Percentiles rank a stretch among this genome's conserved stretches.
These are phyloP conservation scores for Phaeoacremonium minimum DNA, from an alignment of 2,329 filamentous ascomycete genomes.

Conservation along the genomic window DNA sequence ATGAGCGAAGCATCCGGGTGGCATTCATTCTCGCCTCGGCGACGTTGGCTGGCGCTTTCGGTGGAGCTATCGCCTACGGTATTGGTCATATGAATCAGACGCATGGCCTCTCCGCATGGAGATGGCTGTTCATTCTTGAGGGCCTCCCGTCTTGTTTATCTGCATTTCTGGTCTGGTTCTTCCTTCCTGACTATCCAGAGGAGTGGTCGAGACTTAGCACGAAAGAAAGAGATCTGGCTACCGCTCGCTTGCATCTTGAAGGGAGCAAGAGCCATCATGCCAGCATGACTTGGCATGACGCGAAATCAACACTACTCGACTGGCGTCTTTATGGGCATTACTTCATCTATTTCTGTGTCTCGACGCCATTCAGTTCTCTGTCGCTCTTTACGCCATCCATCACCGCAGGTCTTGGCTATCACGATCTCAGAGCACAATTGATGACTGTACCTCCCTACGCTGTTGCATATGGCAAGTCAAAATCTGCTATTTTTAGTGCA, in stretches of 20 bases:
- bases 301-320: constrained; percentile 63
- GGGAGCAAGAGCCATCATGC: constrained; percentile 55
- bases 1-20: constrained; percentile 67
- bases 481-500: no score
- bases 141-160: neutral
- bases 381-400: constrained; percentile 61
- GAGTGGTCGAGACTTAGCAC: neutral
- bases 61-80: constrained; percentile 67
- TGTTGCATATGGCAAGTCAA: constrained; percentile 44
- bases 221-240: constrained; percentile 19
- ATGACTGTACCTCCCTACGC: constrained; percentile 65
- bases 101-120: constrained; percentile 48
- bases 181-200: constrained; percentile 28
- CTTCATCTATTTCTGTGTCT: constrained; percentile 45
- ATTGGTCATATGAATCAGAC: constrained; percentile 68
- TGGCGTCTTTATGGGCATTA: constrained; percentile 67
- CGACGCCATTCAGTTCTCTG: constrained; percentile 53
- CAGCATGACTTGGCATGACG: constrained; percentile 61
- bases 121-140: neutral
- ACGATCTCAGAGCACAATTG: constrained; percentile 53
- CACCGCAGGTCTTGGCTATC: constrained; percentile 45
- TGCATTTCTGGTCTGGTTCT: neutral
- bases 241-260: constrained; percentile 36
- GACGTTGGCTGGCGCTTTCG: constrained; percentile 68
- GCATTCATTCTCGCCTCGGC: constrained; percentile 67